Base-by-base conservation (phyloP, 164 flowering plant species). In the Chimonanthus praecox region DNA sequence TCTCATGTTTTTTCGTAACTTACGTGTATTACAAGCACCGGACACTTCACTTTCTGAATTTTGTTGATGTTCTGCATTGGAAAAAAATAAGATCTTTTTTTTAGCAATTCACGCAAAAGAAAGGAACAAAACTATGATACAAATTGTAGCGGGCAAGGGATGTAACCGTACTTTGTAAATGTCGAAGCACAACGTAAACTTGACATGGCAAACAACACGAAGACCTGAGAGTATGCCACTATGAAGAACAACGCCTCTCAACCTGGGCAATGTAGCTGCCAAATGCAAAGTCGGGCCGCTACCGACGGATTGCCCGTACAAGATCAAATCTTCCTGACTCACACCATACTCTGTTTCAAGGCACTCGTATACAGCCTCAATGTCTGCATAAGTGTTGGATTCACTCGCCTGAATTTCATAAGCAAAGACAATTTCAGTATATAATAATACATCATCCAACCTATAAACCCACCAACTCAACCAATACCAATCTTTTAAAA, bases 171-270 rank as follows among this genome's bases (percentile, higher is more conserved):
- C 96, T 86, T 86, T 86, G 75, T 92, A 90, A 58, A 94, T 92
- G 76, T 92, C 96, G 68, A 84, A 86, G 83, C 97, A 90, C 61
- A 85, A 80, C 1, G 86, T 74, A 77, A 80, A 84, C 73, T 89
- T 87, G 20, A 84, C 87, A 77, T 92, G 97, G 76, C 97, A 94
- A 49, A 94, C 88, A 47, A 94, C 98, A 62, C 98, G 96, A 80
- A 94, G 94, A 47, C 98, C 98, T 71, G 98, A 94, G 47, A 94
- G 96, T 76, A 94, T 94, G 73, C 91, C 98, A 80, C 98, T 94
- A 65, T 94, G 98, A 61, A 94, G 87, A 82, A 94, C 97, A 46
- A 94, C 94, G 47, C 97, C 98, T 73, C 98, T 86, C 67, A 94
- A 76, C 82, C 97, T 84, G 10, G 98, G 98, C 72, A 94, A 73